Evolutionary conservation across 1,139 yeast genomes (phyloP), one percentile per base, ranked within the genome.

Genomic region (Candida neerlandica): DNA sequence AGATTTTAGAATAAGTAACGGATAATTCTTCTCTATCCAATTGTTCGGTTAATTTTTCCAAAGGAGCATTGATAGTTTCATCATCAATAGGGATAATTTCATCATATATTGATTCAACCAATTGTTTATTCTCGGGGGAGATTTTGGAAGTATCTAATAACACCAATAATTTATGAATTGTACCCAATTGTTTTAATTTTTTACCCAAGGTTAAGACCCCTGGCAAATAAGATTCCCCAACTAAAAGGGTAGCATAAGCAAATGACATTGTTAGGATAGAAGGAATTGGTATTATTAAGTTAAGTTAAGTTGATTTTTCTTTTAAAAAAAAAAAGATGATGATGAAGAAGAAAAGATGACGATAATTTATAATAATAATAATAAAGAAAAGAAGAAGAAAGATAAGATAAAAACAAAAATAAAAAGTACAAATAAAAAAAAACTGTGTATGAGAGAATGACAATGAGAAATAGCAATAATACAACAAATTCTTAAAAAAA

Each of bases 141-240:
- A 67, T 49, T 3, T 59, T 51, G 3, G 53, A 42, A 4, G 57
- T 44, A 48, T 66, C 63, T 44, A 65, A 49, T 53, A 69, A 59
- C 15, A 67, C 54, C 19, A 61, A 63, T 48, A 67, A 52, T 37
- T 59, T 57, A 51, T 61, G 54, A 33, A 47, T 47, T 12, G 71
- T 61, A 2, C 57, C 47, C 41, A 57, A 57, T 26, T 56, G 55
- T 49, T 59, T 60, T 48, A 69, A 58, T 26, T 61, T 56, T 19
- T 58, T 54, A 5, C 63, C 72, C 39, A 69, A 58, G 10, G 66
- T 62, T 26, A 69, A 58, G 2, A 65, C 69, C n/a, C 73, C 73
- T 1, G 72, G 63, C 29, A 67, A 58, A 51, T 69, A 69, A 10
- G 64, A 54, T 49, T 67, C 69, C 47, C 60, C 60, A 27, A 69